Percentiles rank a stretch among this genome's conserved stretches.
Evolutionary conservation across 306 rosid species (phyloP).

Genomic region (Sechiopsis laciniata): DNA sequence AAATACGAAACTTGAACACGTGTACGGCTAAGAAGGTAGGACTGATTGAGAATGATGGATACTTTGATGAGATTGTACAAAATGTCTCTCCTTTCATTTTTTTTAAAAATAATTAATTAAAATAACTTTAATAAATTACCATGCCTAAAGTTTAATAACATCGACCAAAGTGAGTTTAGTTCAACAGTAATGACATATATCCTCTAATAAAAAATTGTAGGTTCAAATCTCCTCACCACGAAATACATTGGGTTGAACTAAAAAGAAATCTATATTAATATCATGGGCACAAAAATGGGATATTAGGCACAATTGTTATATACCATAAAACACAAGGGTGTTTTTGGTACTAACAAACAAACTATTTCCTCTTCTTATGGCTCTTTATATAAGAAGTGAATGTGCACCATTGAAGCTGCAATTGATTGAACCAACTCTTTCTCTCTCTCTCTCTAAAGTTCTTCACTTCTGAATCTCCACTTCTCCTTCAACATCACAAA

Average conservation of each 20-base stretch:
- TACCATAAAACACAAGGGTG: conserved; percentile 28
- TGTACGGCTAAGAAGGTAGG: conserved; percentile 41
- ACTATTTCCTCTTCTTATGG: conserved; percentile 22
- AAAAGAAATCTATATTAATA: not conserved
- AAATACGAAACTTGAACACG: conserved; percentile 33
- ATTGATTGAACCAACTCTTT: conserved; percentile 23
- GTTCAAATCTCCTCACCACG: no score
- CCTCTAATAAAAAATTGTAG: no score
- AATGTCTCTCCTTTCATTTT: conserved; percentile 7
- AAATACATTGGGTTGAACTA: no score
- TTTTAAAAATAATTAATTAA: no score
- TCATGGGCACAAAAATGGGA: conserved; percentile 8
- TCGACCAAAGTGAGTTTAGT: no score
- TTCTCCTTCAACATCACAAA: conserved; percentile 25
- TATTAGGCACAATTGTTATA: not conserved
- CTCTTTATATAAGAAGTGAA: conserved; percentile 41
- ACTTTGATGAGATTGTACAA: conserved; percentile 8
- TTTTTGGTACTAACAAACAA: conserved; percentile 28
- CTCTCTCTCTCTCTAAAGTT: conserved; percentile 14
- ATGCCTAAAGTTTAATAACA: no score
- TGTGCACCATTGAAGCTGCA: conserved; percentile 34
- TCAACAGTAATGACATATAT: no score
- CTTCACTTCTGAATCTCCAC: conserved; percentile 8
- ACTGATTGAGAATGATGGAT: conserved; percentile 26
- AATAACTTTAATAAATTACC: no score